Evolutionary conservation across 140 eudicot species (phyloP).

Genomic region (Stevia rebaudiana): DNA sequence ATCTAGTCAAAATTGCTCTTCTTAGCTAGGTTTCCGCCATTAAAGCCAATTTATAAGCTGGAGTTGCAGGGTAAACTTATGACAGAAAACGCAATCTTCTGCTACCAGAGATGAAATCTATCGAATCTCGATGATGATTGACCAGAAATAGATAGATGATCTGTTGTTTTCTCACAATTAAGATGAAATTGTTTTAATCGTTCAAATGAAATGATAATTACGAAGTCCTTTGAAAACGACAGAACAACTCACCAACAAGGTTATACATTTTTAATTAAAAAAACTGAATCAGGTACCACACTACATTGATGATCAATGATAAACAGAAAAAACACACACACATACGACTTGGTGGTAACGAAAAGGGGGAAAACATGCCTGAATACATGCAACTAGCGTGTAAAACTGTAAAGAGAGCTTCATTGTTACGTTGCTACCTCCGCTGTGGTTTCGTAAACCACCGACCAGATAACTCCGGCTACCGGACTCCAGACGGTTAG

Average conservation of each 20-base stretch:
- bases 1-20: constrained; percentile 10
- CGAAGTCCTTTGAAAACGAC: constrained; percentile 1
- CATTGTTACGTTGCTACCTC: constrained; percentile 18
- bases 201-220: neutral
- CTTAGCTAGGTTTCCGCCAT: neutral
- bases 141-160: neutral
- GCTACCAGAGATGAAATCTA: neutral
- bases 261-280: neutral
- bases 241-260: constrained; percentile 1
- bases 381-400: constrained; percentile 24
- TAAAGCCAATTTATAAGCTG: neutral
- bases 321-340: too few species aligned
- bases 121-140: neutral
- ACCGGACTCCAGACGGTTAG: constrained; percentile 16
- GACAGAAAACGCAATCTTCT: too few species aligned
- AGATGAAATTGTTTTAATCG: neutral
- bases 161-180: neutral
- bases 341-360: neutral
- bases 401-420: constrained; percentile 14
- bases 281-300: neutral
- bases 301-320: neutral
- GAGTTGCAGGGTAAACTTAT: neutral
- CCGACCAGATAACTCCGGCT: constrained; percentile 23
- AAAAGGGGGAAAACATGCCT: constrained; percentile 27
- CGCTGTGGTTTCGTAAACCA: neutral